phyloP scores from a whole-genome alignment of 192 early-diverging fungal genomes.

The Jimgerdemannia flammicorona region DNA sequence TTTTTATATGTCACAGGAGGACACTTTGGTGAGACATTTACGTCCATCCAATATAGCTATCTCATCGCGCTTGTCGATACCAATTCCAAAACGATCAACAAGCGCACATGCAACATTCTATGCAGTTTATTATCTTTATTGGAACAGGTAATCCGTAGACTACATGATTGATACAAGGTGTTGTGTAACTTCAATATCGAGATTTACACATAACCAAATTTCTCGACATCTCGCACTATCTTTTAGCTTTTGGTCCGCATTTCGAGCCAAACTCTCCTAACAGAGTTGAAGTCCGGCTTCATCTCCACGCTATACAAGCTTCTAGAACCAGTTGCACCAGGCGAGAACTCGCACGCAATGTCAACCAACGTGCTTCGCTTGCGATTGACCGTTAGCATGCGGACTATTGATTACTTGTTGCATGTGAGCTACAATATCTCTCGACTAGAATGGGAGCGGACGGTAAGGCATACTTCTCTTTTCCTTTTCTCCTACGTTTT shows the following conservation, averaged over 20 bases:
- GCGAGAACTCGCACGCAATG: neutral
- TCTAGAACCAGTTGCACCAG: slow-evolving; percentile 23
- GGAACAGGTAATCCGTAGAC: slow-evolving; percentile 9
- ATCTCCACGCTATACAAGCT: slow-evolving; percentile 29
- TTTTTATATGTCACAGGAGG: slow-evolving; percentile 13
- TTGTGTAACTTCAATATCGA: neutral
- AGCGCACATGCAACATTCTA: slow-evolving; percentile 27
- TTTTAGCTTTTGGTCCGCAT: slow-evolving; percentile 21
- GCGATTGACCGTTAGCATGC: slow-evolving; percentile 29
- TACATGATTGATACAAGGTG: neutral
- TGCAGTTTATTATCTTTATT: slow-evolving; percentile 26
- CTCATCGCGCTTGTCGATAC: slow-evolving; percentile 45
- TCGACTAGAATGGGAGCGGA: slow-evolving; percentile 26
- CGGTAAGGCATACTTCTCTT: slow-evolving; percentile 12
- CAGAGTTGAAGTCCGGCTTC: slow-evolving; percentile 41
- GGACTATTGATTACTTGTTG: slow-evolving; percentile 30
- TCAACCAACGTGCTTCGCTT: slow-evolving; percentile 4
- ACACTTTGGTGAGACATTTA: slow-evolving; percentile 57
- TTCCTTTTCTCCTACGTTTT: neutral
- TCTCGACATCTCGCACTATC: neutral
- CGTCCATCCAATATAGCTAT: slow-evolving; percentile 47
- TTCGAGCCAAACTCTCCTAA: slow-evolving; percentile 22
- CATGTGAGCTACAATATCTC: slow-evolving; percentile 17
- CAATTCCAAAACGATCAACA: slow-evolving; percentile 10
- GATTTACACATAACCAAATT: neutral